A percentile compares a stretch with the other conserved stretches of the same genome.
Conservation (phyloP, 352 stramenopile genomes). For the Blastocystis hominis region DNA sequence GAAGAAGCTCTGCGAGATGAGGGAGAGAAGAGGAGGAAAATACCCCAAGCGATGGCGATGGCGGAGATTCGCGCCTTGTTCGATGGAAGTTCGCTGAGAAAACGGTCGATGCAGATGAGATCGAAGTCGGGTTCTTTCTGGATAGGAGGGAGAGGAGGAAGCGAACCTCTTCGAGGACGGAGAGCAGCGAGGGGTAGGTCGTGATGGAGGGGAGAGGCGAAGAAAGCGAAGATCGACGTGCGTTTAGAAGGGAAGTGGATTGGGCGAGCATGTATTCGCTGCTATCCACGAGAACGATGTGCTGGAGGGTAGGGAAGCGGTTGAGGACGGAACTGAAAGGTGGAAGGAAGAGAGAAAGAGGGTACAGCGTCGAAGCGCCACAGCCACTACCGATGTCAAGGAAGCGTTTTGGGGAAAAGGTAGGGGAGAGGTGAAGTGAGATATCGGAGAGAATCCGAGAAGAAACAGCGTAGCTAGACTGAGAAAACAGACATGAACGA, state of each 20-base stretch:
- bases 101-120: conserved; percentile 16
- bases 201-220: neutral
- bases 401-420: neutral
- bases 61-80: conserved; percentile 29
- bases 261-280: conserved; percentile 38
- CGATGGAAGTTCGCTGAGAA: conserved; percentile 31
- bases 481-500: neutral
- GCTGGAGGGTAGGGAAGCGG: neutral
- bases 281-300: neutral
- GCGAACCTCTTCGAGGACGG: neutral
- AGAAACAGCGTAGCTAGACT: conserved; percentile 9
- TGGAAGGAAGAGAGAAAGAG: neutral
- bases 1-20: neutral
- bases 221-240: neutral
- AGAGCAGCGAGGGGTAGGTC: neutral
- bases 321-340: neutral
- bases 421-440: neutral
- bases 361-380: neutral
- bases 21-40: neutral
- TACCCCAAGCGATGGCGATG: conserved; percentile 22
- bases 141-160: neutral
- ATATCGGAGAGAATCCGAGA: conserved; percentile 1
- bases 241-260: neutral
- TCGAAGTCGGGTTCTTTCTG: neutral
- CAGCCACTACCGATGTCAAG: conserved; percentile 29